Conservation (phyloP, 345 rosid species). For the Camelina neglecta region DNA sequence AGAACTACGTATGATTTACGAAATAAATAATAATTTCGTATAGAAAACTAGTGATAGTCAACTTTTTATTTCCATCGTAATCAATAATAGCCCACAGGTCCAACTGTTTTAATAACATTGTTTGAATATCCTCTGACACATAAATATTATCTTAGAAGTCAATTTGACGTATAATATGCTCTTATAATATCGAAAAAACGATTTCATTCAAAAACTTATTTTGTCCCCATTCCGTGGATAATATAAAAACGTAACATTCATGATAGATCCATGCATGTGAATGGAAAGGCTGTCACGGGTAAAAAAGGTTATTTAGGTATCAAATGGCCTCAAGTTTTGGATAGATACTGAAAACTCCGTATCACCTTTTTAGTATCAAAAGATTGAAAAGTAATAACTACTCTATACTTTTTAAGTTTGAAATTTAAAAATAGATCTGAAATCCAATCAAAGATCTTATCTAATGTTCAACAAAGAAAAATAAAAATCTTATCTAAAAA, state of each 20-base stretch:
- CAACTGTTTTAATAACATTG: slow-evolving; percentile 28
- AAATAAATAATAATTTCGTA: neutral
- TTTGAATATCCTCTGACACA: slow-evolving; percentile 37
- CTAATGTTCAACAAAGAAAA: too few relatives aligned
- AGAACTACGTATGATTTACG: slow-evolving; percentile 22
- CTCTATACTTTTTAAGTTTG: neutral
- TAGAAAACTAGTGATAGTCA: slow-evolving; percentile 22
- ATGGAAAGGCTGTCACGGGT: slow-evolving; percentile 33
- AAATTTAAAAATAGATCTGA: neutral
- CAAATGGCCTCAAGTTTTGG: slow-evolving; percentile 34
- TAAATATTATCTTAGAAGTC: slow-evolving; percentile 21
- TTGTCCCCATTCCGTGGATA: slow-evolving; percentile 33
- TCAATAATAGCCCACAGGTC: slow-evolving; percentile 21
- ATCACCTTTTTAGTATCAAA: slow-evolving; percentile 19
- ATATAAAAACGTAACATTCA: slow-evolving; percentile 29
- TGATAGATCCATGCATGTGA: slow-evolving; percentile 40
- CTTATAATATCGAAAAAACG: neutral
- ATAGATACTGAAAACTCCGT: slow-evolving; percentile 31
- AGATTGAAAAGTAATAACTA: slow-evolving; percentile 4
- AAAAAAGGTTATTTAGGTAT: slow-evolving; percentile 15
- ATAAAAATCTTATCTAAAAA: slow-evolving; percentile 16
- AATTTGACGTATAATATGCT: slow-evolving; percentile 34
- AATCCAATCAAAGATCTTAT: too few relatives aligned
- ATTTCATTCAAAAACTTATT: neutral
- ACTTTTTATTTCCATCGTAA: slow-evolving; percentile 32